Evolutionary conservation across 2,329 filamentous ascomycete species (phyloP).

Genomic region (Talaromyces sp.): DNA sequence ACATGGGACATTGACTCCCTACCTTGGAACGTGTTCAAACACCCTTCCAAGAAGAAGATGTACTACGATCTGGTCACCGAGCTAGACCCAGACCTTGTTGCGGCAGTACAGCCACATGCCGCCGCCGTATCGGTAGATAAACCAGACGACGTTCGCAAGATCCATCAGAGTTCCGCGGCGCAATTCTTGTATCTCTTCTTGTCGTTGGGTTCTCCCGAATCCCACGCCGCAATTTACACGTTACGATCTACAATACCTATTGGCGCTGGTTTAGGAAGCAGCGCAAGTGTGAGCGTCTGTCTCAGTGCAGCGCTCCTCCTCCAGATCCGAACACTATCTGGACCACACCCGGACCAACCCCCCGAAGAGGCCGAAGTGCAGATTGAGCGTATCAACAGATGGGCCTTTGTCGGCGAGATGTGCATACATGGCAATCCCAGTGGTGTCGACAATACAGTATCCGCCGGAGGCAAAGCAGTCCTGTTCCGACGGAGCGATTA

Average conservation of each 20-base stretch:
- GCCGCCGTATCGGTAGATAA: conserved; percentile 63
- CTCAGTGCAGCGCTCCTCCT: conserved; percentile 77
- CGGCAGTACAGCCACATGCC: conserved; percentile 76
- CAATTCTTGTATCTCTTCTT: conserved; percentile 92
- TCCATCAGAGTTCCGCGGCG: conserved; percentile 76
- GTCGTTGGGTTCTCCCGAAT: conserved; percentile 74
- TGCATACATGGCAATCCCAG: conserved; percentile 97
- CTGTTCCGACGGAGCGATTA: conserved; percentile 82
- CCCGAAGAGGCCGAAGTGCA: conserved; percentile 82
- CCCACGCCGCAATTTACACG: conserved; percentile 81
- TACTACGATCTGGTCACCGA: conserved; percentile 87
- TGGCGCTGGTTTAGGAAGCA: conserved; percentile 85
- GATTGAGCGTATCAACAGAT: conserved; percentile 91
- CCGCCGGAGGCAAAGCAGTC: conserved; percentile 89
- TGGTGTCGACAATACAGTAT: conserved; percentile 94
- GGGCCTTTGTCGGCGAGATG: conserved; percentile 96
- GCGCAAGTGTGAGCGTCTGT: conserved; percentile 91
- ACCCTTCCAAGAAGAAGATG: conserved; percentile 82
- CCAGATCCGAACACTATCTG: conserved; percentile 82
- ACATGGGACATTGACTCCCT: conserved; percentile 92
- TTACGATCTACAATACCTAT: conserved; percentile 92
- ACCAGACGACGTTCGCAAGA: conserved; percentile 71
- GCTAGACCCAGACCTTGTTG: conserved; percentile 78
- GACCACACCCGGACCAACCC: conserved; percentile 89
- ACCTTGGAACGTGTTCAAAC: conserved; percentile 79